A percentile compares a stretch with the other conserved stretches of the same genome.
Conservation (phyloP, 805 yeast genomes). For the Starmerella floris region DNA sequence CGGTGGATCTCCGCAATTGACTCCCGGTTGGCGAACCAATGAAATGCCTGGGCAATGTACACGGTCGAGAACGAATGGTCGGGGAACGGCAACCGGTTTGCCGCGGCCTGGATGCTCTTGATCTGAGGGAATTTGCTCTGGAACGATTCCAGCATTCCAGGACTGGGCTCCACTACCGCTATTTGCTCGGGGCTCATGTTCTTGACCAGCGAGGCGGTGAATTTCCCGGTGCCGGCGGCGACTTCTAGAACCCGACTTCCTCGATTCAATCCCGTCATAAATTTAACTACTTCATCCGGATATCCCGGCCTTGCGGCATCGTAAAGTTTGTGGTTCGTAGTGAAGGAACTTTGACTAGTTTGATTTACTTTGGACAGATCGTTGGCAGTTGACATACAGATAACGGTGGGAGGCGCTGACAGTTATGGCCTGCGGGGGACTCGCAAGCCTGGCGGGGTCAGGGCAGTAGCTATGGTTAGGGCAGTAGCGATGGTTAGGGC, state of each 20-base stretch:
- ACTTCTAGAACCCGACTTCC: constrained; percentile 34
- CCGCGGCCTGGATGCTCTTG: constrained; percentile 30
- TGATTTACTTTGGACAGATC: constrained; percentile 20
- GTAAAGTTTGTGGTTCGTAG: constrained; percentile 39
- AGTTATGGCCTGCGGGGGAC: no score
- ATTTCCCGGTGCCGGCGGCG: constrained; percentile 56
- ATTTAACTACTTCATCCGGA: constrained; percentile 31
- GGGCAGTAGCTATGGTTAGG: background rate
- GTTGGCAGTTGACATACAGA: background rate
- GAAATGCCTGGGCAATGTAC: constrained; percentile 49
- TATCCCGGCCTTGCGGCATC: constrained; percentile 43
- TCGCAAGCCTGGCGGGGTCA: background rate
- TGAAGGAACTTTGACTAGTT: constrained; percentile 38
- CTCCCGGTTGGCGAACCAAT: constrained; percentile 46
- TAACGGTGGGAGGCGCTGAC: background rate
- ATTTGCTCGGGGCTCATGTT: constrained; percentile 32
- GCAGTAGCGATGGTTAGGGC: no score
- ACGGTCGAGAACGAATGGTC: constrained; percentile 38
- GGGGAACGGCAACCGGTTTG: constrained; percentile 36
- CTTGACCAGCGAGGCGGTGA: constrained; percentile 35
- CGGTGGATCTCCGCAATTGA: constrained; percentile 39
- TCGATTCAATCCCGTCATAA: constrained; percentile 28
- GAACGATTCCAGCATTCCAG: constrained; percentile 43
- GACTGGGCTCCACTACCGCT: constrained; percentile 41
- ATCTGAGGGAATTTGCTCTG: constrained; percentile 35